phyloP scores from a whole-genome alignment of 2,329 filamentous ascomycete genomes.

The Aphanocladium album region DNA sequence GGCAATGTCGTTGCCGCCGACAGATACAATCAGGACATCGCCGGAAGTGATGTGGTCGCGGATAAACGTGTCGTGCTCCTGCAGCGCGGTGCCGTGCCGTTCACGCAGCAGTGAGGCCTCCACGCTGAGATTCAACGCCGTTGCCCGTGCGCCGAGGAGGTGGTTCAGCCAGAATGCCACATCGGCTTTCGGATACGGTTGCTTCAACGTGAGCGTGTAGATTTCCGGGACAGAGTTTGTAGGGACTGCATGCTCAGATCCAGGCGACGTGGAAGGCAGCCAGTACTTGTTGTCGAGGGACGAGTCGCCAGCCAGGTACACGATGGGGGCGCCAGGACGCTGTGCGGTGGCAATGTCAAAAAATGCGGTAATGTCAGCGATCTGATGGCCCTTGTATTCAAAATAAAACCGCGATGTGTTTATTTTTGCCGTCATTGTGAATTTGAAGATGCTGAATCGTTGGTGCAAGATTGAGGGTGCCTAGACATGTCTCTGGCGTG shows the following conservation, averaged over 20 bases:
- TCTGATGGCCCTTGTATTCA: constrained; percentile 8
- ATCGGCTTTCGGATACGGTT: neutral
- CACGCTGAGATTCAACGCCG: constrained; percentile 5
- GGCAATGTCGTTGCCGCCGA: constrained; percentile 10
- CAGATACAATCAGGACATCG: constrained; percentile 7
- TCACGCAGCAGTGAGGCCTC: constrained; percentile 10
- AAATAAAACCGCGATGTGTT: constrained; percentile 2
- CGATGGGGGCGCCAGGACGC: neutral
- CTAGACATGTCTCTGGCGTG: too few relatives aligned
- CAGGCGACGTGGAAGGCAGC: neutral
- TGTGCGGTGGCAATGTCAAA: neutral
- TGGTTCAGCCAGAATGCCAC: constrained; percentile 12
- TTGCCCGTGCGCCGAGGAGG: neutral
- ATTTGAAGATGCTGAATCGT: neutral
- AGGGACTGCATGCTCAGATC: neutral
- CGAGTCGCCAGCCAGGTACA: constrained; percentile 10
- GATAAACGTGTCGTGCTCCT: constrained; percentile 7
- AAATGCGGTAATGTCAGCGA: neutral
- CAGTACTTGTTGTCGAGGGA: constrained; percentile 11
- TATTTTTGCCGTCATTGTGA: neutral
- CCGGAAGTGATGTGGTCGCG: neutral
- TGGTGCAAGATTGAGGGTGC: neutral
- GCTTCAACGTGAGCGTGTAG: neutral
- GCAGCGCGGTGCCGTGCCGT: neutral
- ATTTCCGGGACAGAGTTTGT: neutral